Conservation (phyloP, 352 stramenopile species). For the Globisporangium spiculum region DNA sequence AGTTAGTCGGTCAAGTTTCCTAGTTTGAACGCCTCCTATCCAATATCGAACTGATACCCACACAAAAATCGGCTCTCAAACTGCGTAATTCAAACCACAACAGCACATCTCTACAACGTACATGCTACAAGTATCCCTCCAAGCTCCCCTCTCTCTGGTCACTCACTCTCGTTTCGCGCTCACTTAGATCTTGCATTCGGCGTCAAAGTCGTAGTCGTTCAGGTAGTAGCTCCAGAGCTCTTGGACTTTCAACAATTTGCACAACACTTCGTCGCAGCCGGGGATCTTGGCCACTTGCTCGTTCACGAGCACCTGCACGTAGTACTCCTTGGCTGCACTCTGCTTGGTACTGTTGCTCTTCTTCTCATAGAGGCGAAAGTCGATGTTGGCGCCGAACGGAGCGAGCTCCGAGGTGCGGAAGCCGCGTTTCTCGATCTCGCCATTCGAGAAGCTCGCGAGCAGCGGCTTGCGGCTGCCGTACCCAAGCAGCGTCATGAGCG, state of each 20-base stretch:
- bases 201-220: constrained; percentile 36
- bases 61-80: neutral
- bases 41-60: too few relatives aligned
- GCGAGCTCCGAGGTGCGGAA: constrained; percentile 43
- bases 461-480: constrained; percentile 30
- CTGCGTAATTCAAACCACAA: neutral
- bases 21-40: too few relatives aligned
- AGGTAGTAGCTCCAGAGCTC: constrained; percentile 57
- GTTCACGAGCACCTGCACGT: constrained; percentile 49
- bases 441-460: constrained; percentile 24
- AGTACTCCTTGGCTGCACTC: constrained; percentile 9
- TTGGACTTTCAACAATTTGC: constrained; percentile 42
- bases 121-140: neutral
- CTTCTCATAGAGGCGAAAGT: constrained; percentile 43
- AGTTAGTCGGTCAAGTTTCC: too few relatives aligned
- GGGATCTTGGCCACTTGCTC: constrained; percentile 32
- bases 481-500: constrained; percentile 63
- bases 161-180: too few relatives aligned
- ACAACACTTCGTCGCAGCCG: constrained; percentile 35
- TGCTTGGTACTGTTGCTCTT: neutral
- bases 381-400: constrained; percentile 47
- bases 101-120: neutral
- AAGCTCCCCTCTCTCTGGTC: neutral
- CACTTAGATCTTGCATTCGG: constrained; percentile 26
- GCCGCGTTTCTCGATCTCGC: constrained; percentile 27